phyloP scores from a whole-genome alignment of 805 yeast species.

The Pichia cabralensis region DNA sequence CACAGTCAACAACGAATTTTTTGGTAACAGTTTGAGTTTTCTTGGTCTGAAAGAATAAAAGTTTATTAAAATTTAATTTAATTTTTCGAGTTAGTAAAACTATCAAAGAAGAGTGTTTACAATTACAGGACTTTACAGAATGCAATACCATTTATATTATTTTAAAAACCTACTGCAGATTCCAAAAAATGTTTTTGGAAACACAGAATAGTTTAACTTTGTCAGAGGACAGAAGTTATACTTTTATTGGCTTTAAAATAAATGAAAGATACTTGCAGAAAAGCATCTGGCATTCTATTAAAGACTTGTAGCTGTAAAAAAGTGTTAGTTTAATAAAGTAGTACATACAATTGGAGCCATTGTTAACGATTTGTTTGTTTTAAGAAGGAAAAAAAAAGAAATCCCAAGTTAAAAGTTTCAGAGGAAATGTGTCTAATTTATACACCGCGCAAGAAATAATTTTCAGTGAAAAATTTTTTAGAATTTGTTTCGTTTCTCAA shows the following conservation, averaged over 20 bases:
- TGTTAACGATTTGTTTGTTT: slow-evolving; percentile 5
- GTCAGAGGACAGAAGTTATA: not conserved
- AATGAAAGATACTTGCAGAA: slow-evolving; percentile 2
- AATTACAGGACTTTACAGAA: slow-evolving; percentile 5
- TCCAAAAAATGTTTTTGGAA: not conserved
- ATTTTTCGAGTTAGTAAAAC: slow-evolving; percentile 7
- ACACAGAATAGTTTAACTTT: slow-evolving; percentile 18
- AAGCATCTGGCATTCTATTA: slow-evolving; percentile 19
- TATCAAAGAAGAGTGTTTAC: not conserved
- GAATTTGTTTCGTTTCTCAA: no score
- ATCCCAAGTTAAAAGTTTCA: no score
- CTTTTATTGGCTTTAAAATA: slow-evolving; percentile 11
- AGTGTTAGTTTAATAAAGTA: not conserved
- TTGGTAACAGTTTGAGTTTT: slow-evolving; percentile 65
- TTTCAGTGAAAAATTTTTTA: not conserved
- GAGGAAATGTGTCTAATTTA: no score
- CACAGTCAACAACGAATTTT: slow-evolving; percentile 90
- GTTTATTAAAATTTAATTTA: no score
- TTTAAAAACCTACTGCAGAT: slow-evolving; percentile 9
- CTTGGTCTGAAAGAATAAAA: slow-evolving; percentile 47
- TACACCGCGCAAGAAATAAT: no score
- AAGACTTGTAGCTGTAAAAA: slow-evolving; percentile 8
- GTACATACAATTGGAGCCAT: slow-evolving; percentile 31
- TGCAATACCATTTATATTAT: slow-evolving; percentile 1
- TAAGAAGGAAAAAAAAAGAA: not conserved